Base-by-base conservation (phyloP, 2,329 filamentous ascomycete genomes). In the Venturia oleaginea region DNA sequence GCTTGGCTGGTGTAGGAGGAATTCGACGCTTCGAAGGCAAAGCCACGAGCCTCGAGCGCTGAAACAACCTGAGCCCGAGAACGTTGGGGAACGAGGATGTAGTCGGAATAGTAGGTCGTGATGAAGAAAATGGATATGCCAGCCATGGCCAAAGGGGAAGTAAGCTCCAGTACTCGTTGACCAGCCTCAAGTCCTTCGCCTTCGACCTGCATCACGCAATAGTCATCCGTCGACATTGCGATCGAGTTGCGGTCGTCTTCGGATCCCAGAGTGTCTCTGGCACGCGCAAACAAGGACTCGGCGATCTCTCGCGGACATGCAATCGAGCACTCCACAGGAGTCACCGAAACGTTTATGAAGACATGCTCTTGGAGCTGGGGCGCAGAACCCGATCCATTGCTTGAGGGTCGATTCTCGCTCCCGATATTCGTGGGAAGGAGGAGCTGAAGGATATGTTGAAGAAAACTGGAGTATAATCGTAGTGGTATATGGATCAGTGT, bases 71-170 rank as follows among this genome's bases (percentile, higher is more conserved):
- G 87, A 32, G 83, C 78, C 61, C 88, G 86, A 71, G 89, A 86
- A 72, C 87, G 89, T 63, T 82, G 82, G 0, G 94, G 92, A 0
- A 97, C 91, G 42, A 97, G 83, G 70, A 99, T 95, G 76, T 96
- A 97, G 78, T 99, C 93, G 40, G 90, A 94, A 77, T 96, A 97
- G 77, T 97, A 99, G 38, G 92, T 97, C 3, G 93, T 97, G 74
- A 97, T 96, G 82, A 97, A 97, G 80, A 97, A 97, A 72, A 99
- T 96, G 63, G 93, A 90, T 83, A 97, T 94, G 70, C 91, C 91
- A 61, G 93, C 93, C 73, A 97, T 83, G 34, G 94, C 93, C 38
- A 97, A 81, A 5, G 93, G 94, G 63, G 88, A 92, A 8, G 92
- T 97, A 67, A 99, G 77, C 72, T 97, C 93, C 70, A 97, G 84